A percentile compares a stretch with the other conserved stretches of the same genome.
Conservation (phyloP, 108 stramenopile genomes). For the Licmophora abbreviata region DNA sequence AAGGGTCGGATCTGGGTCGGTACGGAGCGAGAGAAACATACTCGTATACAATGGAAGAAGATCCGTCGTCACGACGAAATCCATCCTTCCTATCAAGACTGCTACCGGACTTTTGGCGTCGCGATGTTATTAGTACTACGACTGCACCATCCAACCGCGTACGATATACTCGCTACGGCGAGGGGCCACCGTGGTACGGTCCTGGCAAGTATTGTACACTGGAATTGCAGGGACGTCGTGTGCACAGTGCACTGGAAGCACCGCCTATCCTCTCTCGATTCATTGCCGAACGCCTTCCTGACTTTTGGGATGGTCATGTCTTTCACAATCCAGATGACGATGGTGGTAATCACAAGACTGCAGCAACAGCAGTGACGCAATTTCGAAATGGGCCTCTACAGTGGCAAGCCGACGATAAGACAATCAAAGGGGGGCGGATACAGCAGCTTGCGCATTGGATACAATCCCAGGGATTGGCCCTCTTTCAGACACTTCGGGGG, state of each 20-base stretch:
- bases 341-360: too few species aligned
- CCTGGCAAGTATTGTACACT: slow-evolving; percentile 65
- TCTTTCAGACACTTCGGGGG: too few species aligned
- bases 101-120: too few species aligned
- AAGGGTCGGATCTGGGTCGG: neutral
- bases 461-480: too few species aligned
- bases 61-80: too few species aligned
- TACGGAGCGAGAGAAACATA: slow-evolving; percentile 76
- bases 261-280: slow-evolving; percentile 1
- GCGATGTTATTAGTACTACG: neutral
- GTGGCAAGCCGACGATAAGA: too few species aligned
- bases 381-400: too few species aligned
- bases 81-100: too few species aligned
- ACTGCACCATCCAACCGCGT: slow-evolving; percentile 12
- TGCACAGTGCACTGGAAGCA: slow-evolving; percentile 1
- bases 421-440: too few species aligned
- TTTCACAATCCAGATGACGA: too few species aligned
- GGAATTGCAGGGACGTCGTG: slow-evolving; percentile 43
- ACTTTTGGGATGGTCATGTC: slow-evolving; percentile 4
- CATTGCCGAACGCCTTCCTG: slow-evolving; percentile 1
- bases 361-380: too few species aligned
- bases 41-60: slow-evolving; percentile 21
- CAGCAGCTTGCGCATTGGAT: too few species aligned
- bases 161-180: slow-evolving; percentile 73
- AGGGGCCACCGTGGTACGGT: slow-evolving; percentile 78